These are phyloP conservation scores for Wickerhamomyces queroliae DNA, from an alignment of 805 yeast genomes.

Conservation along the genomic window DNA sequence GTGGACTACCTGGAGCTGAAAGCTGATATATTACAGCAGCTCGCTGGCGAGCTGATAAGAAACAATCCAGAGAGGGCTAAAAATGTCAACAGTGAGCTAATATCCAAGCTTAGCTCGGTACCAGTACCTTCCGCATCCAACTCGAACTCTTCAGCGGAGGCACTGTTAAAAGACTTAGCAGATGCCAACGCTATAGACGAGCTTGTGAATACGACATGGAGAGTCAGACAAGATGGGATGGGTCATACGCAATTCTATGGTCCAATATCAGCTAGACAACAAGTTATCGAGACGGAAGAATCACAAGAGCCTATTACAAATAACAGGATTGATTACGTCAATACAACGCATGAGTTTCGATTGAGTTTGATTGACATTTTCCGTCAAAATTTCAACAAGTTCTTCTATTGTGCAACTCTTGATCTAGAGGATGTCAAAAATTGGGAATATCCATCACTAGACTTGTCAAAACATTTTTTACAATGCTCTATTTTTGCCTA, in stretches of 20 bases:
- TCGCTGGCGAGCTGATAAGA: slow-evolving; percentile 19
- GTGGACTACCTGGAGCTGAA: slow-evolving; percentile 26
- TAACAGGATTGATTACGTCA: slow-evolving; percentile 1
- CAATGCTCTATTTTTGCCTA: slow-evolving; percentile 25
- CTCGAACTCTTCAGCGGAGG: slow-evolving; percentile 4
- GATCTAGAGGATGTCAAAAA: slow-evolving; percentile 16
- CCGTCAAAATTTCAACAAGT: slow-evolving; percentile 21
- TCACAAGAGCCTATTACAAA: slow-evolving; percentile 2
- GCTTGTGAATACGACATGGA: slow-evolving; percentile 27
- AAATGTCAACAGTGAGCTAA: slow-evolving; percentile 7
- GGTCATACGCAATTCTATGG: slow-evolving; percentile 29
- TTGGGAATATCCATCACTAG: slow-evolving; percentile 24
- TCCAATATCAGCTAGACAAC: slow-evolving; percentile 28
- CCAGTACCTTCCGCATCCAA: not conserved
- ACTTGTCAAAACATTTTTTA: slow-evolving; percentile 23
- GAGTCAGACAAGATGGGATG: slow-evolving; percentile 21
- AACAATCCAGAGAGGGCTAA: slow-evolving; percentile 14
- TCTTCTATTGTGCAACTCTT: slow-evolving; percentile 20
- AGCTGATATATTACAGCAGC: slow-evolving; percentile 22
- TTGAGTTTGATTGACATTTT: slow-evolving; percentile 14
- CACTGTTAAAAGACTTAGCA: slow-evolving; percentile 15
- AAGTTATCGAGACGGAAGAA: slow-evolving; percentile 19
- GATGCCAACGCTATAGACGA: slow-evolving; percentile 27
- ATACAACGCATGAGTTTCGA: slow-evolving; percentile 1
- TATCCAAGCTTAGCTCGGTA: slow-evolving; percentile 4